Evolutionary conservation across 2,329 filamentous ascomycete genomes (phyloP), one percentile per base, ranked within the genome.

Genomic region (Nemania sp.): DNA sequence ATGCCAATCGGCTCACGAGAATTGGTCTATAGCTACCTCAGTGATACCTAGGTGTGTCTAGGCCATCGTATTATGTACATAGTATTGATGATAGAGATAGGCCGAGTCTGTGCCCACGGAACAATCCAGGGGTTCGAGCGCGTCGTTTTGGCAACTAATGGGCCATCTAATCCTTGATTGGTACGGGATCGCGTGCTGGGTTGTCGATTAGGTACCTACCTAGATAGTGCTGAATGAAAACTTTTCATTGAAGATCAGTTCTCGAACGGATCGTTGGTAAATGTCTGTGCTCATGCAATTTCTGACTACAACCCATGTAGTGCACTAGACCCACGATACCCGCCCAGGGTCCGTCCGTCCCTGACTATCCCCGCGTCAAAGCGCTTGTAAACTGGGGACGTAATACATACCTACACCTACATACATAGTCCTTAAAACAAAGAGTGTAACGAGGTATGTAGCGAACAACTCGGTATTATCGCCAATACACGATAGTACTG

Each of bases 211-310:
- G 5, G 47, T 35, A 45, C 20, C 15, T 53, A 32, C 22, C 56
- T 38, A 49, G 53, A 41, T 55, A 38, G 32, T 32, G 26, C 20
- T 2, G 29, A 49, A 41, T n/a, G 26, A 64, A 60, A 60, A 60
- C 15, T 54, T 53, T 65, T 60, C 38, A 54, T 29, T n/a, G 27
- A 60, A 47, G 41, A 29, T 52, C 45, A 10, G 41, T 32, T 57
- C 53, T 32, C 47, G 22, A 47, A 38, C 27, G 10, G 18, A 24
- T 26, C 26, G 24, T 41, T 35, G 47, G 55, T 29, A 45, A 54
- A 55, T 54, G 62, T 51, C 56, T 49, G 62, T 65, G 62, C 54
- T 58, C 43, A 58, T 59, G 47, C 47, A 64, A 64, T 54, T 47
- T 47, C 47, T 27, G 47, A 54, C 51, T 57, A 41, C 57, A 45